These are phyloP conservation scores for Rhytidiadelphus loreus DNA, from an alignment of 225 moss, liverwort and hornwort species.

Conservation along the genomic window DNA sequence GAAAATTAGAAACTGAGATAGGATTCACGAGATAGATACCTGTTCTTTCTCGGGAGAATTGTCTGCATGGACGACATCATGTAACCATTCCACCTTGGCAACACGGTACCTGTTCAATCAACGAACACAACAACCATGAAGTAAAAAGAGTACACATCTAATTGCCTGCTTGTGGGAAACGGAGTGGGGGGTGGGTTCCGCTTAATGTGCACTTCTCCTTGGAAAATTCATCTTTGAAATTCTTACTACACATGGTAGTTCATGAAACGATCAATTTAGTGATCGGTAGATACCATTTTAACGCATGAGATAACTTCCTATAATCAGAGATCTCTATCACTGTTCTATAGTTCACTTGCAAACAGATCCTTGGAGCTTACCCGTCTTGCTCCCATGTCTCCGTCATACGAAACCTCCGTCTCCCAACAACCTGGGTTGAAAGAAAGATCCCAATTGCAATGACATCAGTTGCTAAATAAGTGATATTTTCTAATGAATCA, in stretches of 20 bases:
- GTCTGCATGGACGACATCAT: conserved; percentile 44
- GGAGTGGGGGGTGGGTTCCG: too few species aligned
- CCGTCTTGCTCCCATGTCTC: conserved; percentile 92
- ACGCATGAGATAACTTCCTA: neutral
- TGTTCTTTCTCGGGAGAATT: conserved; percentile 55
- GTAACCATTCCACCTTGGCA: conserved; percentile 77
- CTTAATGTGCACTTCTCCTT: neutral
- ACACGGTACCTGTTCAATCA: conserved; percentile 61
- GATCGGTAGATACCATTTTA: neutral
- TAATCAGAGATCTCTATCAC: neutral
- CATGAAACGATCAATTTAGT: neutral
- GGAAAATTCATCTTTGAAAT: neutral
- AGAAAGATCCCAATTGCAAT: neutral
- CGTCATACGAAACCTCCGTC: conserved; percentile 63
- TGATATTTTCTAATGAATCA: neutral
- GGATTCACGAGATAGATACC: conserved; percentile 17
- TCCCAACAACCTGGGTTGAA: conserved; percentile 58
- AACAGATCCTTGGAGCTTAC: conserved; percentile 16
- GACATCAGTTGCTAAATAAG: neutral
- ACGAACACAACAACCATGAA: neutral
- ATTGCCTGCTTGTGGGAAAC: neutral
- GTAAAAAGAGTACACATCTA: neutral
- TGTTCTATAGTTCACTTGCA: neutral
- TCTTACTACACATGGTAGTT: neutral
- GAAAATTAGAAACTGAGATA: neutral